These are phyloP conservation scores for Penicillium sp. DNA, from an alignment of 2,329 filamentous ascomycete species.

Conservation along the genomic window DNA sequence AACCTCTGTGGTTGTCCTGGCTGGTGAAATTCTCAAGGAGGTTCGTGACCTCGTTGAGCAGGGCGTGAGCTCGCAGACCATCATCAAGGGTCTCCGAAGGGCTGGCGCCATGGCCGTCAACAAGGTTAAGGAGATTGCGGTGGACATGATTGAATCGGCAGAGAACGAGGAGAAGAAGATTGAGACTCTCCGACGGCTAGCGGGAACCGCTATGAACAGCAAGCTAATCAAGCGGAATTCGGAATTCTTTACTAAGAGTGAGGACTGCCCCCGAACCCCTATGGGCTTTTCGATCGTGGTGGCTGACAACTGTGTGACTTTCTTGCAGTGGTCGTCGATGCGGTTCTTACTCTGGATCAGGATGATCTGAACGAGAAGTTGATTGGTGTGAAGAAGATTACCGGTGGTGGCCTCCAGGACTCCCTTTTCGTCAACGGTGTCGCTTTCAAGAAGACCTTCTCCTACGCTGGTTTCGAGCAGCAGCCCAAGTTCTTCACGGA, in stretches of 20 bases:
- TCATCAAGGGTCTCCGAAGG: constrained; percentile 93
- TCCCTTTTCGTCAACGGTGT: constrained; percentile 97
- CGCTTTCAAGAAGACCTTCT: constrained; percentile 99
- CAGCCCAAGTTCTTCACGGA: constrained; percentile 94
- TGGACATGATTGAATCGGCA: constrained; percentile 69
- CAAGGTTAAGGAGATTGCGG: constrained; percentile 97
- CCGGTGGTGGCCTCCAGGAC: constrained; percentile 92
- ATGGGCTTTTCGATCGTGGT: not conserved
- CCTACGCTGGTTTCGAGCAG: constrained; percentile 98
- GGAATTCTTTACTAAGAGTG: constrained; percentile 96
- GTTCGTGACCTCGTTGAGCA: constrained; percentile 95
- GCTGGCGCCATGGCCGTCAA: constrained; percentile 91
- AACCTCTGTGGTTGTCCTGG: constrained; percentile 94
- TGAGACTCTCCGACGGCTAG: constrained; percentile 87
- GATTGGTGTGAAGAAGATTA: constrained; percentile 98
- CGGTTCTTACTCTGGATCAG: constrained; percentile 92
- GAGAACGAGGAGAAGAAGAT: constrained; percentile 83
- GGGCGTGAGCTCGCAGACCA: constrained; percentile 94
- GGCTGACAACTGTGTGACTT: constrained; percentile 27
- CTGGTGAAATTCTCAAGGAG: constrained; percentile 98
- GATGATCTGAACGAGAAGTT: constrained; percentile 97
- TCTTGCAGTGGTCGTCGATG: constrained; percentile 88
- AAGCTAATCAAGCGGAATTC: constrained; percentile 99
- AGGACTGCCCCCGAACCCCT: constrained; percentile 38
- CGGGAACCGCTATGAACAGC: constrained; percentile 97